These are phyloP conservation scores for Pachysandra terminalis DNA, from an alignment of 164 flowering plant species.

Conservation along the genomic window DNA sequence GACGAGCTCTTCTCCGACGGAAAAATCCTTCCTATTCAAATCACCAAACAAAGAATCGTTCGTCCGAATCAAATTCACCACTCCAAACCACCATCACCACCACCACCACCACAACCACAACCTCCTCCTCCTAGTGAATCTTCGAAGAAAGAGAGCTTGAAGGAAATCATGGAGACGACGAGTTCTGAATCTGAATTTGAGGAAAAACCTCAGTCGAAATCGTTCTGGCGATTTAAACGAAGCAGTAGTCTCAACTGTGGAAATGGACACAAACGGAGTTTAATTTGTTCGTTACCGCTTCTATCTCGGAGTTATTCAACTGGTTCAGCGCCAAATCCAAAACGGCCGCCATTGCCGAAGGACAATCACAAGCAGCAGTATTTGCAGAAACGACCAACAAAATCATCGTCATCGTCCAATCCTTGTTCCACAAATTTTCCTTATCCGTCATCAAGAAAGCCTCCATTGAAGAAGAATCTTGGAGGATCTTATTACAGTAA, in stretches of 20 bases:
- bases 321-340: conserved; percentile 57
- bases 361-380: conserved; percentile 41
- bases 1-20: conserved; percentile 81
- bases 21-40: conserved; percentile 51
- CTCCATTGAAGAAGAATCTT: conserved; percentile 38
- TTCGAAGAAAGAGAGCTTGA: conserved; percentile 46
- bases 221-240: conserved; percentile 70
- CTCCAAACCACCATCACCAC: conserved; percentile 5
- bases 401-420: conserved; percentile 16
- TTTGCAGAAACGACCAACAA: conserved; percentile 27
- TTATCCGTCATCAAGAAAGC: conserved; percentile 24
- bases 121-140: conserved; percentile 8
- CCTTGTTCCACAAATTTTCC: conserved; percentile 11
- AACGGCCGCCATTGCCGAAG: conserved; percentile 25
- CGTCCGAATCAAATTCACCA: background rate
- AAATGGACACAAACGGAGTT: conserved; percentile 20
- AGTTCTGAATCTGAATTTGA: conserved; percentile 34
- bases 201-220: conserved; percentile 28
- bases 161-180: conserved; percentile 40
- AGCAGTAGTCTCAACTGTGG: conserved; percentile 70
- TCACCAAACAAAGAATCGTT: conserved; percentile 25
- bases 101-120: background rate
- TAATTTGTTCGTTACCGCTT: conserved; percentile 47
- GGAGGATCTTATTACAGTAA: conserved; percentile 38
- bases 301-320: conserved; percentile 79